phyloP scores from a whole-genome alignment of 805 yeast genomes.

The Debaryomyces tyrocola region DNA sequence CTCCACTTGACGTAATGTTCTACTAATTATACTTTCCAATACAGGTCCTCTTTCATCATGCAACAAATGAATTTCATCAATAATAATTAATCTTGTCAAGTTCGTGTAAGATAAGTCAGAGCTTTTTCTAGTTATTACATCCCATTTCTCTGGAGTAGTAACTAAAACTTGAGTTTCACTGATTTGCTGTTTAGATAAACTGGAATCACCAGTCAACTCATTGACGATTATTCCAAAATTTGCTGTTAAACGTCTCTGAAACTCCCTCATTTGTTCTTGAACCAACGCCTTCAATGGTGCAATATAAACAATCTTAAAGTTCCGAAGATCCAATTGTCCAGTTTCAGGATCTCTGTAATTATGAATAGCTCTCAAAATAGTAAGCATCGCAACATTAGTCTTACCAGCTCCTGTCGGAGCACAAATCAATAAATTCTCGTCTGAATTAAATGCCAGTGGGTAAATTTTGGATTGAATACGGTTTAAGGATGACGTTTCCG shows the following conservation, averaged over 20 bases:
- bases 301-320: constrained; percentile 79
- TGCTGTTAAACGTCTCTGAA: constrained; percentile 60
- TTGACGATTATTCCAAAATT: constrained; percentile 70
- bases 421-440: constrained; percentile 76
- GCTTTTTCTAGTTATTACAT: constrained; percentile 84
- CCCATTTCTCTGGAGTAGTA: constrained; percentile 98
- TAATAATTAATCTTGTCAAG: constrained; percentile 67
- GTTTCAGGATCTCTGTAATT: constrained; percentile 46
- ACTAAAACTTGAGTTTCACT: constrained; percentile 78
- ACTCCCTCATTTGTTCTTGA: constrained; percentile 90
- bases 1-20: constrained; percentile 55
- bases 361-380: constrained; percentile 63
- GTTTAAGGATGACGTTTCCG: constrained; percentile 68
- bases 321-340: constrained; percentile 52
- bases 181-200: constrained; percentile 73
- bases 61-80: constrained; percentile 90
- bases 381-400: constrained; percentile 91
- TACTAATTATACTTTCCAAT: constrained; percentile 79
- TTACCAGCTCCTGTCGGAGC: constrained; percentile 99
- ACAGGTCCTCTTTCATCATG: constrained; percentile 98
- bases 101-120: constrained; percentile 64
- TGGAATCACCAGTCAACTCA: constrained; percentile 90
- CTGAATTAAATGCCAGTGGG: constrained; percentile 73
- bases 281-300: constrained; percentile 95
- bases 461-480: constrained; percentile 80